Evolutionary conservation across 2,329 filamentous ascomycete genomes (phyloP), one percentile per base, ranked within the genome.

Genomic region (Cercospora zeina): DNA sequence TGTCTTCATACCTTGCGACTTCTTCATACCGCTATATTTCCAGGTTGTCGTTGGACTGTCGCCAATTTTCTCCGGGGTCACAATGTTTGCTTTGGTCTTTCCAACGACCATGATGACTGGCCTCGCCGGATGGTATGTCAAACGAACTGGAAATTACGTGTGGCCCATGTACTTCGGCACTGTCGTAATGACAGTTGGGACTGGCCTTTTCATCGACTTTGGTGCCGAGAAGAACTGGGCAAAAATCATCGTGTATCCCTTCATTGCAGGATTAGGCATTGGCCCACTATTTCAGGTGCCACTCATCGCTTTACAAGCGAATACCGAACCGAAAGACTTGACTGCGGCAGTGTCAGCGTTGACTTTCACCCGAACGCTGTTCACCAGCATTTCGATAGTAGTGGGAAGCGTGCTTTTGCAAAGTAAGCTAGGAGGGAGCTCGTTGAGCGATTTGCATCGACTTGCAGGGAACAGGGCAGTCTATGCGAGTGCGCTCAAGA

Each of bases 11-110:
- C 84, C 82, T 0, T 81, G 81, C 1, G 84, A 86, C 58, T 92
- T 90, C 75, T 92, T 89, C 69, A 78, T 92, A 24, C 89, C 89
- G 0, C 79, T 91, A 0, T 92, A 87, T 74, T 87, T 90, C 60
- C 89, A 93, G 72, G 82, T 85, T 3, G 87, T 87, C 0, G 81
- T 87, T 1, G 81, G 81, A 53, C 84, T 84, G 1, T 81, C 81
- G 0, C 85, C 87, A 0, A 76, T 89, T 42, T 77, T 79, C 21
- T 89, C 85, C 0, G 81, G 81, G 68, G 67, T 88, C 0, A 81
- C 87, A 11, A 78, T 89, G 5, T 78, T 91, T 0, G 87, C 88
- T 0, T 82, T 87, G 39, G 85, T 75, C 31, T 65, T 78, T 2
- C 71, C 73, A 0, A 77, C 80, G 58, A 79, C 82, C 0, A 62